These are phyloP conservation scores for Persicaria maculosa DNA, from an alignment of 148 eudicot species.

Conservation along the genomic window DNA sequence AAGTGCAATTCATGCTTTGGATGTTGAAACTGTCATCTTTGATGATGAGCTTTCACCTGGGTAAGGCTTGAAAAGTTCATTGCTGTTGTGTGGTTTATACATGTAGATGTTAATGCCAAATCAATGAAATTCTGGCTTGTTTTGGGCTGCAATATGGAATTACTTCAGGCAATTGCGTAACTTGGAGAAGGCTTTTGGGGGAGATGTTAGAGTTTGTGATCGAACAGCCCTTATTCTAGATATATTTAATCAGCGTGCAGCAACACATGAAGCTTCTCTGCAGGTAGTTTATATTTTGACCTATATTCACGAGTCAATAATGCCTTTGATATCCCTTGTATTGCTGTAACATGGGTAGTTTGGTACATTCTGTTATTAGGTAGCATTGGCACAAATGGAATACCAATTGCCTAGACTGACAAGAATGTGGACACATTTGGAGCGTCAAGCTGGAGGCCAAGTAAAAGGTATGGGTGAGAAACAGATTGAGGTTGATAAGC, in stretches of 20 bases:
- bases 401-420: conserved; percentile 91
- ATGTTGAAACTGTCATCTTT: conserved; percentile 87
- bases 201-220: conserved; percentile 92
- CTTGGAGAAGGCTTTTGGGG: conserved; percentile 86
- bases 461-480: conserved; percentile 99
- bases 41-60: conserved; percentile 98
- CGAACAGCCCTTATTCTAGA: conserved; percentile 95
- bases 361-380: conserved; percentile 31
- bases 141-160: neutral
- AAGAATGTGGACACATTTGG: conserved; percentile 95
- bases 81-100: conserved; percentile 1
- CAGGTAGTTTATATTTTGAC: conserved; percentile 41
- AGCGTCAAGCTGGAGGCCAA: conserved; percentile 94
- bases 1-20: conserved; percentile 76
- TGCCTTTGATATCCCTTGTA: conserved; percentile 1
- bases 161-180: conserved; percentile 74
- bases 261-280: conserved; percentile 94
- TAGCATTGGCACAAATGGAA: conserved; percentile 92
- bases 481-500: conserved; percentile 99
- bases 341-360: neutral
- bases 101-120: neutral
- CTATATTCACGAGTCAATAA: neutral
- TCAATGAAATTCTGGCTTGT: neutral
- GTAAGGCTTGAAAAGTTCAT: conserved; percentile 29
- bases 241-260: conserved; percentile 96